Evolutionary conservation across 371 early-diverging fungal genomes (phyloP), one percentile per base, ranked within the genome.

Genomic region (Dinochytrium kinnereticum): DNA sequence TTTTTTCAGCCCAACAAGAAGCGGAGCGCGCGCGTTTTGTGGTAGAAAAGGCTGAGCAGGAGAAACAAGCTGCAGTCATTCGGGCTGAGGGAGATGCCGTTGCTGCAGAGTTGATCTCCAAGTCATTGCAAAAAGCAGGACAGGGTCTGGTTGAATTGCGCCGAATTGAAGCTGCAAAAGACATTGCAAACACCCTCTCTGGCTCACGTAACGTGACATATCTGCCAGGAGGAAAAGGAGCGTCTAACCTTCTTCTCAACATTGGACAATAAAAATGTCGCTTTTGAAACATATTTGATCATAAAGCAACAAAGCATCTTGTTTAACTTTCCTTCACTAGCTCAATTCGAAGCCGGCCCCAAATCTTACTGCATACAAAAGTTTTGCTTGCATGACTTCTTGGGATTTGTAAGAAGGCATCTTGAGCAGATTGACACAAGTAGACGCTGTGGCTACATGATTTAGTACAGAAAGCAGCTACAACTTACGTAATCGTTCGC

Each of bases 51-150:
- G 98, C 98, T 30, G 97, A 98, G 86, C 98, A 97, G 84, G 99
- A 99, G 86, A 95, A 94, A 86, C 90, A 90, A 78, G 98, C 99
- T 26, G 90, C 94, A n/a, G 91, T 99, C 80, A 98, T 99, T 80
- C 91, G 97, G 69, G 99, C 99, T 59, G 98, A 99, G 85, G 99
- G 98, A 82, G 98, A 99, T 84, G 93, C 98, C 55, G 84, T 89
- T 70, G 96, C 96, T 66, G 96, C 96, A 30, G 92, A 95, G 66
- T 82, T 94, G 78, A 94, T 99, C 75, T 93, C 93, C 24, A 81
- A 87, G 37, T 91, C 98, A 5, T 81, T 97, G 73, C 72, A 74
- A 71, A 95, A 95, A 89, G 93, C 94, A 57, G 99, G 99, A 50
- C 91, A 86, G 70, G 96, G 96, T 57, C 86, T 96, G 51, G 90